These are phyloP conservation scores for Auxenochlorella pyrenoidosa DNA, from an alignment of 139 green algal species.

Conservation along the genomic window DNA sequence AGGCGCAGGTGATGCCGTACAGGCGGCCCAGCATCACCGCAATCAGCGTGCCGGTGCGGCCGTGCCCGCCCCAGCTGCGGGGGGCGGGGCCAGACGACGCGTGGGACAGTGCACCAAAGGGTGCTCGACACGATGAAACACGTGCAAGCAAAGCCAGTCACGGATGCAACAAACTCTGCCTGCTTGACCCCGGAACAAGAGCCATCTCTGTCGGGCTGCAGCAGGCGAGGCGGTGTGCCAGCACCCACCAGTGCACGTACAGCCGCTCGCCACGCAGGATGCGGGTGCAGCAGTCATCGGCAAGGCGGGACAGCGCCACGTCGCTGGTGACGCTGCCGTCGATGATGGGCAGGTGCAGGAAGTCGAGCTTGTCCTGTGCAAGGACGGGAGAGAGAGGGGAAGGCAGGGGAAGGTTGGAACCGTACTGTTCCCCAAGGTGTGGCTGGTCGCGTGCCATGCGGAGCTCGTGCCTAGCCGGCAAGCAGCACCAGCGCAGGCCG, in stretches of 20 bases:
- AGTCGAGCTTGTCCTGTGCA: slow-evolving; percentile 71
- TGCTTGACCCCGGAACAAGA: too few relatives aligned
- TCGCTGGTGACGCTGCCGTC: slow-evolving; percentile 81
- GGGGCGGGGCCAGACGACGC: background rate
- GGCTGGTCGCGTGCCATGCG: too few relatives aligned
- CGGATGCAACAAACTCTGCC: too few relatives aligned
- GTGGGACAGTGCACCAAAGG: too few relatives aligned
- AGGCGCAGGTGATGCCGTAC: slow-evolving; percentile 71
- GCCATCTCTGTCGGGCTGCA: too few relatives aligned
- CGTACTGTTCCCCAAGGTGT: too few relatives aligned
- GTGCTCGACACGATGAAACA: too few relatives aligned
- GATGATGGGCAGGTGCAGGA: slow-evolving; percentile 85
- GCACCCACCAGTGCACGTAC: slow-evolving; percentile 86
- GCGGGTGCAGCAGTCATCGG: slow-evolving; percentile 81
- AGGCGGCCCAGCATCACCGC: slow-evolving; percentile 77
- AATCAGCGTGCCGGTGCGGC: slow-evolving; percentile 62
- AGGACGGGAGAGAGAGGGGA: background rate
- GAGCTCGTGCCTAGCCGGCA: too few relatives aligned
- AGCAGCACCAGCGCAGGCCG: too few relatives aligned
- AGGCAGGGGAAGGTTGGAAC: too few relatives aligned
- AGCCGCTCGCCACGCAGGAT: slow-evolving; percentile 67
- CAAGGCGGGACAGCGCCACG: slow-evolving; percentile 60
- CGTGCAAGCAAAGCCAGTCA: too few relatives aligned
- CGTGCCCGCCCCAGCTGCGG: slow-evolving; percentile 69
- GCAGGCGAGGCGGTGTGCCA: too few relatives aligned